Base-by-base conservation (phyloP, 2,329 filamentous ascomycete species). In the Penicillium janthinellum region DNA sequence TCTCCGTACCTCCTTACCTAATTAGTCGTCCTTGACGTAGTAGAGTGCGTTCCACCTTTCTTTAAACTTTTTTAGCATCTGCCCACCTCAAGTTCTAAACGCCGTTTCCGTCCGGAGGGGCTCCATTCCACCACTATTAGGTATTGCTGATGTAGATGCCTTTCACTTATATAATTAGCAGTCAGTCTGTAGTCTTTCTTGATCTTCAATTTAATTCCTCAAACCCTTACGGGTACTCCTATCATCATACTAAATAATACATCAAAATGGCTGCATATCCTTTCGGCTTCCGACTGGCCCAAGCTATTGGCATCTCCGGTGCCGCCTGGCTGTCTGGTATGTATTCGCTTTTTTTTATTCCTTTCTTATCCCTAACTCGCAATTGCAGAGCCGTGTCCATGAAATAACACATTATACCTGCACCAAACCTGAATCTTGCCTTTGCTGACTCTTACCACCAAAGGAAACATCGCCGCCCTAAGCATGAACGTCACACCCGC, bases 281-380 rank as follows among this genome's bases (percentile, higher is more conserved):
- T 8, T 20, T 65, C 3, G 63, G 62, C 22, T 66, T 73, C 49
- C 67, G 65, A 25, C 22, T 69, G 34, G 71, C 71, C 15, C 72
- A 73, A 47, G 65, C 60, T 7, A 50, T 73, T 7, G 72, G 70
- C 48, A 56, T 73, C 11, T 69, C 64, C 5, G 71, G 72, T 14
- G 67, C 72, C 20, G 68, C 67, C n/a, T 74, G 69, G 67, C 60
- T 74, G 20, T 67, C 70, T 14, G 71, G 71, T 72, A 67, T 48
- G 57, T 58, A 28, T 17, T 48, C 41, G 14, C 22, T 22, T 3
- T 22, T 22, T 22, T 22, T 38, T 53, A n/a, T n/a, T 25, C 20
- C 20, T 20, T 25, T n/a, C 0, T 37, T 15, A n/a, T 20, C 11
- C 25, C 42, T 12, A 15, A 11, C 8, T 51, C 55, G 20, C 28